Evolutionary conservation across 805 yeast species (phyloP).

Genomic region (Ogataea neopini): DNA sequence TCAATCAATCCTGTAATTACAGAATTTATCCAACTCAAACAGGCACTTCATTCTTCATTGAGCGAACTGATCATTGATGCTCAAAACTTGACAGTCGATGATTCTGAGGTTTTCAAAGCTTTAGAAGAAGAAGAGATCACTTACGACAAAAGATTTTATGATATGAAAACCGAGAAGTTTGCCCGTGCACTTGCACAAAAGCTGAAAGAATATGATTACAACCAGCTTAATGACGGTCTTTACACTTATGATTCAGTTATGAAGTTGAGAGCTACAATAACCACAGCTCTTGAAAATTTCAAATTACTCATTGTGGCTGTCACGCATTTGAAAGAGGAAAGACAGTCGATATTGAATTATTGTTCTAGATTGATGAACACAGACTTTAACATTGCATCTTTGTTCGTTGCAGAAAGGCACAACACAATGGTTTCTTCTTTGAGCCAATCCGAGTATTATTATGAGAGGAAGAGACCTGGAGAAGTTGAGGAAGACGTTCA

Average conservation of each 20-base stretch:
- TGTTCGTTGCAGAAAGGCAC: slow-evolving; percentile 49
- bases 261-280: slow-evolving; percentile 40
- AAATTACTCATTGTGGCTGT: slow-evolving; percentile 43
- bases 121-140: slow-evolving; percentile 56
- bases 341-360: slow-evolving; percentile 68
- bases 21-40: slow-evolving; percentile 78
- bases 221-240: slow-evolving; percentile 38
- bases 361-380: slow-evolving; percentile 79
- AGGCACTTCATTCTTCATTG: slow-evolving; percentile 62
- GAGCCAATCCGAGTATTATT: slow-evolving; percentile 31
- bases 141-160: slow-evolving; percentile 40
- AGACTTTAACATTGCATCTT: slow-evolving; percentile 58
- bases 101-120: slow-evolving; percentile 72
- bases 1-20: slow-evolving; percentile 48
- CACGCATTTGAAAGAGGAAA: slow-evolving; percentile 64
- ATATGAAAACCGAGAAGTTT: slow-evolving; percentile 48
- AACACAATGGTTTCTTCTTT: slow-evolving; percentile 35
- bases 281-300: slow-evolving; percentile 37
- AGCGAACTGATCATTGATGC: slow-evolving; percentile 63
- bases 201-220: slow-evolving; percentile 39
- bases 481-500: slow-evolving; percentile 49
- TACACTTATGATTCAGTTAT: slow-evolving; percentile 29
- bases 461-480: slow-evolving; percentile 40
- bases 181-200: slow-evolving; percentile 48
- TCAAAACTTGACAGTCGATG: slow-evolving; percentile 68